Evolutionary conservation across 2,329 filamentous ascomycete species (phyloP).

Genomic region (Aspergillus arachidicola): DNA sequence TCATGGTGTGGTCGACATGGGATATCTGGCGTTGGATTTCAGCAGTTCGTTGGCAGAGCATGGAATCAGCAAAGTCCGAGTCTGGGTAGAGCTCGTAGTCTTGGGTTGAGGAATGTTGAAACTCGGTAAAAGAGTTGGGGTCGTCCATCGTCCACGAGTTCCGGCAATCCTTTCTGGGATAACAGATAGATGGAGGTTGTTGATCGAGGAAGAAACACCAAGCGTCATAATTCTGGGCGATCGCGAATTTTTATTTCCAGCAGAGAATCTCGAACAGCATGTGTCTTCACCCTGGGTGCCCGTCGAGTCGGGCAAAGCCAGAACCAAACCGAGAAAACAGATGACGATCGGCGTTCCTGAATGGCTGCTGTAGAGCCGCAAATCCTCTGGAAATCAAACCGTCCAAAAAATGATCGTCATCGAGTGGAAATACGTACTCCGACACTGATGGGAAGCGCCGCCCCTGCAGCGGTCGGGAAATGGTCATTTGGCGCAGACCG

Average conservation of each 20-base stretch:
- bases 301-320: not conserved
- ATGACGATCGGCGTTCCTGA: not conserved
- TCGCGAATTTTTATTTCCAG: conserved; percentile 1
- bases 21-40: conserved; percentile 5
- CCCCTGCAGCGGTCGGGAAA: conserved; percentile 2
- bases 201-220: not conserved
- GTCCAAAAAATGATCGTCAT: not conserved
- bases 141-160: conserved; percentile 11
- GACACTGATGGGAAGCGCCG: not conserved
- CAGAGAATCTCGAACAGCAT: not conserved
- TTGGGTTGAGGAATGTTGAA: not conserved
- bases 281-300: not conserved
- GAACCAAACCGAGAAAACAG: not conserved
- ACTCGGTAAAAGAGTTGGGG: not conserved
- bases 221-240: not conserved
- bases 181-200: not conserved
- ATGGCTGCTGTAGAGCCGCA: not conserved
- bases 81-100: conserved; percentile 1
- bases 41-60: not conserved
- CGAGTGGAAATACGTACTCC: not conserved
- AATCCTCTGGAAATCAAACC: not conserved
- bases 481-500: not conserved
- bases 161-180: not conserved
- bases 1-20: not conserved
- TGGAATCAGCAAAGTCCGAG: not conserved